Conservation (phyloP, 2,329 filamentous ascomycete species). For the Neoscytalidium dimidiatum region DNA sequence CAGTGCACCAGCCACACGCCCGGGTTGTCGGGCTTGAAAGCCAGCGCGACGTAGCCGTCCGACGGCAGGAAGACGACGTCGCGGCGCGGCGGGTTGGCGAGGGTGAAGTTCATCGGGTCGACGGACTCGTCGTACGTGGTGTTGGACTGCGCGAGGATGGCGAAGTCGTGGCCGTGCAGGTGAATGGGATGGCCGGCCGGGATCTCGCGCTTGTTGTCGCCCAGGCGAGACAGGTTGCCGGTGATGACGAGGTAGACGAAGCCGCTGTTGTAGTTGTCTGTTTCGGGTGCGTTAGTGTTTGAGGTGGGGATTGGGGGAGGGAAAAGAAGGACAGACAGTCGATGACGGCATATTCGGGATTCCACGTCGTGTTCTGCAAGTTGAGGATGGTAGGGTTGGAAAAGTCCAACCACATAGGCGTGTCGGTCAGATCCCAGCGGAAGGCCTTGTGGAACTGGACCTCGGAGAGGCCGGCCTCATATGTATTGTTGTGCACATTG, state of each 20-base stretch:
- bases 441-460: constrained; percentile 14
- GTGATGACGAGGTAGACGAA: constrained; percentile 34
- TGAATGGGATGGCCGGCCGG: constrained; percentile 33
- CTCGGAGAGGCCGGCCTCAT: constrained; percentile 24
- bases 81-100: constrained; percentile 40
- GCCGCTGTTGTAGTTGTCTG: constrained; percentile 23
- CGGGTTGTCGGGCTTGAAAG: constrained; percentile 39
- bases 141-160: constrained; percentile 29
- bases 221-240: constrained; percentile 17
- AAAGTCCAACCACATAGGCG: constrained; percentile 31
- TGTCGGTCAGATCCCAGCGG: constrained; percentile 29
- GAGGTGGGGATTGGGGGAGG: background rate
- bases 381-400: constrained; percentile 30
- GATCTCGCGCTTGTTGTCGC: constrained; percentile 16
- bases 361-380: constrained; percentile 25
- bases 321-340: constrained; percentile 19
- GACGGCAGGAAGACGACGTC: constrained; percentile 35
- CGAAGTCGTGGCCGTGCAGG: constrained; percentile 28
- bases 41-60: constrained; percentile 35
- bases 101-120: constrained; percentile 43
- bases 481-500: constrained; percentile 25
- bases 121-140: constrained; percentile 44
- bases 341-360: constrained; percentile 26
- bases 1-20: constrained; percentile 42
- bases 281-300: background rate